Evolutionary conservation across 768 basidiomycete genomes (phyloP), one percentile per base, ranked within the genome.

Genomic region (Psilocybe azurescens): DNA sequence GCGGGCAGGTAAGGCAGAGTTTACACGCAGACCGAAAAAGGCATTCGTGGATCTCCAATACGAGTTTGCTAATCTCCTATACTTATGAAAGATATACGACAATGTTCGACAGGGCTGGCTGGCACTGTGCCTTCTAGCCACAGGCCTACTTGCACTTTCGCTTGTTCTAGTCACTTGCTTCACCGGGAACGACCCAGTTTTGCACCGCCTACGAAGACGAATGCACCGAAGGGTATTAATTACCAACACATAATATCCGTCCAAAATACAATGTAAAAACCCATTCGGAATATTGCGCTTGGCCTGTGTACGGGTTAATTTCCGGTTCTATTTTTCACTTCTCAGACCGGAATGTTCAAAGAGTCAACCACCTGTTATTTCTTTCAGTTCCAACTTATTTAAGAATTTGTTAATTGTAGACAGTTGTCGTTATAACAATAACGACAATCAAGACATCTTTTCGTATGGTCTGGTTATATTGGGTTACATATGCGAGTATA

Each of bases 41-140:
- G 33, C 18, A n/a, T 46, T 41, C 16, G 24, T 47, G 28, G 32
- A 9, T 28, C 29, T 33, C 16, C 16, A n/a, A 36, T 9, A 32
- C 3, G 20, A 24, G 1, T 9, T 28, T 49, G 50, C 36, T 44
- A 6, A 9, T 28, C 16, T 33, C 20, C 6, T 9, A 53, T 33
- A 33, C 9, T n/a, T n/a, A n/a, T n/a, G n/a, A 41, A 38, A 91
- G 89, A 79, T 91, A 28, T 91, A 89, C 65, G 83, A 85, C 61
- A 82, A 82, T 69, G 62, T 81, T 33, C 71, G 60, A 32, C 73
- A 78, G 14, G 90, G 90, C 6, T 92, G 90, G 90, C 73, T 80
- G 52, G 84, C 79, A 13, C 69, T 91, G 6, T 87, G 82, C 62
- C 66, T 84, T 28, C 69, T 90, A 13, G 77, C 79, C 11, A 73